phyloP scores from a whole-genome alignment of 2,329 filamentous ascomycete species.

The Colletotrichum liriopes region DNA sequence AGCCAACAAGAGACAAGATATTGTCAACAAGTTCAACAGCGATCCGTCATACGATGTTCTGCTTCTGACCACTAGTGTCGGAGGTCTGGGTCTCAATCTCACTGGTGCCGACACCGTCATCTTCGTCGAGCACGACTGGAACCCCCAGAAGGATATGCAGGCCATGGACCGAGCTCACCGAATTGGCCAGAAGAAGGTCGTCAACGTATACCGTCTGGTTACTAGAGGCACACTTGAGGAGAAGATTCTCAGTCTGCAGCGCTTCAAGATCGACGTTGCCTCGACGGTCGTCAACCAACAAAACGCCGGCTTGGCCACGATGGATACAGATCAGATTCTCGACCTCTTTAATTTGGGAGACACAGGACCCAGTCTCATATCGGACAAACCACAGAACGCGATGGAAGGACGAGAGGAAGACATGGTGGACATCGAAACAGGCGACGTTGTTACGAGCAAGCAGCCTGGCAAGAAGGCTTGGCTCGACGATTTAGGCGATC shows the following conservation, averaged over 20 bases:
- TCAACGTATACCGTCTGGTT: constrained; percentile 97
- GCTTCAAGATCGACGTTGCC: constrained; percentile 99
- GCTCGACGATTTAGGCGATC: constrained; percentile 92
- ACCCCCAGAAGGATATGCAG: constrained; percentile 97
- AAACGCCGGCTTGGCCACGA: constrained; percentile 92
- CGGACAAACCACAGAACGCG: constrained; percentile 71
- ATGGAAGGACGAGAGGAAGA: constrained; percentile 81
- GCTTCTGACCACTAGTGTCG: constrained; percentile 93
- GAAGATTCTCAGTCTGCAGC: constrained; percentile 97
- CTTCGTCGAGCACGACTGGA: constrained; percentile 99
- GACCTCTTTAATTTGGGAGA: constrained; percentile 96
- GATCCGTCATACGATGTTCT: constrained; percentile 97
- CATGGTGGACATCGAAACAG: constrained; percentile 93
- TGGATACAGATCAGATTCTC: constrained; percentile 98
- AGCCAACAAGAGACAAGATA: constrained; percentile 93
- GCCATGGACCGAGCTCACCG: constrained; percentile 99
- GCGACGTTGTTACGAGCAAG: constrained; percentile 83
- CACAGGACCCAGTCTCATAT: constrained; percentile 76
- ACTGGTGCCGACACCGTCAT: constrained; percentile 99
- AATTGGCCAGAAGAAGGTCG: constrained; percentile 99
- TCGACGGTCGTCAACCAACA: constrained; percentile 99
- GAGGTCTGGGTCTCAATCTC: constrained; percentile 93
- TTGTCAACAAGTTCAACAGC: constrained; percentile 98
- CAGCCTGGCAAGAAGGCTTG: constrained; percentile 98
- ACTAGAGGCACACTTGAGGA: constrained; percentile 97